Conservation (phyloP, 768 basidiomycete species). For the Chalciporus chontae region DNA sequence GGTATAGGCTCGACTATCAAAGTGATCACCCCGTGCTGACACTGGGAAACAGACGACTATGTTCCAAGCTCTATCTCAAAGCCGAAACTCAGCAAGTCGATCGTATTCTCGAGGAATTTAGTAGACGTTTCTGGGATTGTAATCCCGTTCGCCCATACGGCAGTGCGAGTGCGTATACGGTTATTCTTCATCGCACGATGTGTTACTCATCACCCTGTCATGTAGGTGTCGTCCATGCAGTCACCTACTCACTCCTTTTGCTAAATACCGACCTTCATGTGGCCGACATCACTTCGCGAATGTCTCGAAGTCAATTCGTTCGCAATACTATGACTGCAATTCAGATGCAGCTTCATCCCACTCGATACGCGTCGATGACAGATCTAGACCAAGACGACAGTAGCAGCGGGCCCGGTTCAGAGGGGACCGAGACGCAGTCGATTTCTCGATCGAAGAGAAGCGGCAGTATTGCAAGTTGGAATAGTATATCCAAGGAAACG, state of each 20-base stretch:
- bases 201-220: constrained; percentile 2
- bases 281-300: constrained; percentile 81
- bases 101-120: constrained; percentile 91
- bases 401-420: constrained; percentile 56
- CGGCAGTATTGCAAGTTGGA: constrained; percentile 83
- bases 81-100: constrained; percentile 98
- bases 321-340: constrained; percentile 88
- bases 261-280: constrained; percentile 98
- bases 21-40: not conserved
- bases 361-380: constrained; percentile 50
- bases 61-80: constrained; percentile 88
- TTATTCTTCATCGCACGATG: not conserved
- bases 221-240: constrained; percentile 89
- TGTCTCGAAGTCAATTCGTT: constrained; percentile 92
- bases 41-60: constrained; percentile 58
- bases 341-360: constrained; percentile 68
- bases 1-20: constrained; percentile 44
- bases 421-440: constrained; percentile 49
- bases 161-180: constrained; percentile 63
- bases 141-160: constrained; percentile 82
- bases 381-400: constrained; percentile 68
- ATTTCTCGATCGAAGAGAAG: constrained; percentile 65
- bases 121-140: constrained; percentile 86
- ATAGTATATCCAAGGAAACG: constrained; percentile 66
- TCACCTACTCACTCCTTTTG: constrained; percentile 87